phyloP scores from a whole-genome alignment of 2,329 filamentous ascomycete species.

The Truncatella angustata region DNA sequence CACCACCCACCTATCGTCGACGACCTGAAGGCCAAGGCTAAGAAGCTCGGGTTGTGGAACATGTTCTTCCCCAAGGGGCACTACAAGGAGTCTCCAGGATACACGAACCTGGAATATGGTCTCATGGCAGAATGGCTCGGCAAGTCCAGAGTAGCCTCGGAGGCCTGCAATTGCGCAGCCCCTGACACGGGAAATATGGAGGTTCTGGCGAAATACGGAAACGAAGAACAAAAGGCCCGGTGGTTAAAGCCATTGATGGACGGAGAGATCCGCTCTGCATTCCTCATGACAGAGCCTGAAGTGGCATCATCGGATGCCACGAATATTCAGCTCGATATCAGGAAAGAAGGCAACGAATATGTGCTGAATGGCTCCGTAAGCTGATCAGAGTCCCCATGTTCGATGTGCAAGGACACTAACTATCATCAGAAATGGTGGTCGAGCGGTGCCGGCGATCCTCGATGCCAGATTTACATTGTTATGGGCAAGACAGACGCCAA shows the following conservation, averaged over 20 bases:
- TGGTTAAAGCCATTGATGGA: conserved; percentile 82
- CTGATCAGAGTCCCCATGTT: background rate
- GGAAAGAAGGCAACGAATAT: conserved; percentile 80
- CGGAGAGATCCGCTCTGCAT: conserved; percentile 83
- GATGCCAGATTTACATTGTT: conserved; percentile 91
- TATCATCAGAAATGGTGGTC: conserved; percentile 92
- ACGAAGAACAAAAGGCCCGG: conserved; percentile 76
- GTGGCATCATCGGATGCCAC: conserved; percentile 88
- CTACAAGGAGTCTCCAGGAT: conserved; percentile 93
- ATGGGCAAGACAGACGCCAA: conserved; percentile 88
- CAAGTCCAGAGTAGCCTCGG: conserved; percentile 77
- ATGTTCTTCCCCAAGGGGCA: conserved; percentile 95
- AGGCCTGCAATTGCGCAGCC: conserved; percentile 86
- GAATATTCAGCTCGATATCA: conserved; percentile 85
- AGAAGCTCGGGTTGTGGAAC: conserved; percentile 89
- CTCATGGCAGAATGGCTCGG: conserved; percentile 96
- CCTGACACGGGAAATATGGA: conserved; percentile 97
- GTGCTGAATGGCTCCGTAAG: conserved; percentile 82
- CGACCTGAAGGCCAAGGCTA: conserved; percentile 82
- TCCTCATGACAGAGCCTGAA: conserved; percentile 91
- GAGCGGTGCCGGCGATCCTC: conserved; percentile 86
- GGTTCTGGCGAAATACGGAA: conserved; percentile 88
- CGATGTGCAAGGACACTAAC: background rate
- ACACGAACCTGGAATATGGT: conserved; percentile 93
- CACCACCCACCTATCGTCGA: conserved; percentile 79